Percentiles rank a stretch among this genome's conserved stretches.
Evolutionary conservation across 23 red algal genomes (phyloP).

Genomic region (Gracilaria domingensis): DNA sequence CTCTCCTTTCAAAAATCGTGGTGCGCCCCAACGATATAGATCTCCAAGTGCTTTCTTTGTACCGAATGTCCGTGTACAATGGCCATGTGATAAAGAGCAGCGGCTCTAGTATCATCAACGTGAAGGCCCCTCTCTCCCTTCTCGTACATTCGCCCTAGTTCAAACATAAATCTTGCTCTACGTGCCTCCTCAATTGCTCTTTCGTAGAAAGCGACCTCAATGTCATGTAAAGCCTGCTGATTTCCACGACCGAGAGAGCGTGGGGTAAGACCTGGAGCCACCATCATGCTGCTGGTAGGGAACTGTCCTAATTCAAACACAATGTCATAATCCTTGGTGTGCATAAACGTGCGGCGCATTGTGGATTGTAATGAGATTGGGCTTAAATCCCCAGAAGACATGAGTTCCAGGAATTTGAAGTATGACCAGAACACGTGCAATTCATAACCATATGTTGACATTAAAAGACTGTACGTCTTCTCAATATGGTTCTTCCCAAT

Average conservation of each 20-base stretch:
- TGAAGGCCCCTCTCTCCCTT: slow-evolving; percentile 5
- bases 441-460: slow-evolving; percentile 34
- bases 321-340: slow-evolving; percentile 41
- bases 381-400: slow-evolving; percentile 14
- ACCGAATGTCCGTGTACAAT: slow-evolving; percentile 8
- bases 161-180: slow-evolving; percentile 27
- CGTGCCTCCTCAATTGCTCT: slow-evolving; percentile 13
- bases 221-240: not conserved
- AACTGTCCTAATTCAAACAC: slow-evolving; percentile 37
- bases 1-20: not conserved
- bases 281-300: not conserved
- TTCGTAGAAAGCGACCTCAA: slow-evolving; percentile 16
- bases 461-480: not conserved
- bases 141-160: slow-evolving; percentile 32
- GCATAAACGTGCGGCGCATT: slow-evolving; percentile 37
- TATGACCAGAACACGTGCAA: slow-evolving; percentile 19
- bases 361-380: slow-evolving; percentile 4
- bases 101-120: slow-evolving; percentile 15
- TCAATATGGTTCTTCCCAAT: slow-evolving; percentile 3
- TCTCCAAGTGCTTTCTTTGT: slow-evolving; percentile 26
- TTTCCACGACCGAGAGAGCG: not conserved
- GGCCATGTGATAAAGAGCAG: slow-evolving; percentile 20
- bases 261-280: not conserved
- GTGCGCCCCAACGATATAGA: not conserved
- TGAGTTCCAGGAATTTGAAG: slow-evolving; percentile 27